Base-by-base conservation (phyloP, 768 basidiomycete genomes). In the Suillus plorans region DNA sequence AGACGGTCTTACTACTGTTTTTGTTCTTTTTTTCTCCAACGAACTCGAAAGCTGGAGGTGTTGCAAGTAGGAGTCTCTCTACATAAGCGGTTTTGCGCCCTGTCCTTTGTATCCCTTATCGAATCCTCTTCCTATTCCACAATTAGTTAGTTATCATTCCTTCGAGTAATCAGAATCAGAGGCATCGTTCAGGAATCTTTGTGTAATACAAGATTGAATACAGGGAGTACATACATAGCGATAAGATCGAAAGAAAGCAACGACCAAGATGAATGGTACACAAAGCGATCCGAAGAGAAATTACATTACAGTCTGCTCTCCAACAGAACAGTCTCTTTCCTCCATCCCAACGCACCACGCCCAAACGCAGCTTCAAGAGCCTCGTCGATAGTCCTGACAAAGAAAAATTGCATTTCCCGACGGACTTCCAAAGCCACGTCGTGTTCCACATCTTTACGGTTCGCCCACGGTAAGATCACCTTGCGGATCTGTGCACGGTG, bases 291-390 rank as follows among this genome's bases (percentile, higher is more conserved):
- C 50, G 28, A 7, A n/a, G 13, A 47, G 14, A 62, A 50, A 50
- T 2, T 22, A 22, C 13, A 73, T 62, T 62, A 88, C 65, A 88
- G 68, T 69, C 87, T 76, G 67, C 84, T 85, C 74, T 88, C 85
- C 37, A 88, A 65, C 42, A 86, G 67, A 36, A 85, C 69, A 39
- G 81, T 74, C 25, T 81, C 80, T 66, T 82, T 80, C 63, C 87
- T 81, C 91, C 91, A 92, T 22, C 80, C 84, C 45, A 92, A 78
- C 37, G 81, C 81, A 25, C 85, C 85, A 71, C 85, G 82, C 18
- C 92, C 92, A 71, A 95, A 95, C 13, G 92, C 93, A 1, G 89
- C 92, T 60, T 92, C 89, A 41, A 96, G 79, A 1, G 88, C 92
- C 73, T 96, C 93, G 31, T 86, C 81, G 47, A 97, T 84, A 10